Evolutionary conservation across 2,329 filamentous ascomycete genomes (phyloP).

Genomic region (Diaporthe caulivora): DNA sequence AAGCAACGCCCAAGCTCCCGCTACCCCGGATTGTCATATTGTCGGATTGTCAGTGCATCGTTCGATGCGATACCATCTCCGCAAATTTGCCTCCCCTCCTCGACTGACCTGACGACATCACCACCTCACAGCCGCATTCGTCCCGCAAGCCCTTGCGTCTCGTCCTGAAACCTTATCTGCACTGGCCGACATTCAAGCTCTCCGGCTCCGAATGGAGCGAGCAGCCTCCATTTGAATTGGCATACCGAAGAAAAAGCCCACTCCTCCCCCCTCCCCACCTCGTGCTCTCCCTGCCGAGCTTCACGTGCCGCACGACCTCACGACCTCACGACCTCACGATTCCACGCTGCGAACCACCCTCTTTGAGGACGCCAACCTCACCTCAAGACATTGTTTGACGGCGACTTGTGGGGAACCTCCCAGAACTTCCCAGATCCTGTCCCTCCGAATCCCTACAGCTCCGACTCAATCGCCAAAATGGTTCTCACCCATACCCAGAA

Average conservation of each 20-base stretch:
- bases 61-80: slow-evolving; percentile 38
- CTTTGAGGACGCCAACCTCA: background rate
- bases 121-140: slow-evolving; percentile 25
- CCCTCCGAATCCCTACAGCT: background rate
- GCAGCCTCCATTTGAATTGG: slow-evolving; percentile 22
- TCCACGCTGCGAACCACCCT: background rate
- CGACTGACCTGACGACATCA: slow-evolving; percentile 39
- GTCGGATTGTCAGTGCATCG: slow-evolving; percentile 34
- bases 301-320: slow-evolving; percentile 25
- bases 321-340: background rate
- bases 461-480: slow-evolving; percentile 57
- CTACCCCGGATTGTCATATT: slow-evolving; percentile 41
- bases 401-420: slow-evolving; percentile 11
- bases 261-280: background rate
- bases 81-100: slow-evolving; percentile 32
- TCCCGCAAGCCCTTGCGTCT: slow-evolving; percentile 4
- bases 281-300: slow-evolving; percentile 1
- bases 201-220: slow-evolving; percentile 38
- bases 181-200: slow-evolving; percentile 1
- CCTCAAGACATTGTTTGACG: slow-evolving; percentile 7
- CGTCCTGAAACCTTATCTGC: slow-evolving; percentile 24
- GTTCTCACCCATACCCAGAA: slow-evolving; percentile 74
- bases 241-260: slow-evolving; percentile 12
- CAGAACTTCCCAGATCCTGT: background rate
- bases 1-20: slow-evolving; percentile 20